These are phyloP conservation scores for Serendipita sp. DNA, from an alignment of 768 basidiomycete species.

Conservation along the genomic window DNA sequence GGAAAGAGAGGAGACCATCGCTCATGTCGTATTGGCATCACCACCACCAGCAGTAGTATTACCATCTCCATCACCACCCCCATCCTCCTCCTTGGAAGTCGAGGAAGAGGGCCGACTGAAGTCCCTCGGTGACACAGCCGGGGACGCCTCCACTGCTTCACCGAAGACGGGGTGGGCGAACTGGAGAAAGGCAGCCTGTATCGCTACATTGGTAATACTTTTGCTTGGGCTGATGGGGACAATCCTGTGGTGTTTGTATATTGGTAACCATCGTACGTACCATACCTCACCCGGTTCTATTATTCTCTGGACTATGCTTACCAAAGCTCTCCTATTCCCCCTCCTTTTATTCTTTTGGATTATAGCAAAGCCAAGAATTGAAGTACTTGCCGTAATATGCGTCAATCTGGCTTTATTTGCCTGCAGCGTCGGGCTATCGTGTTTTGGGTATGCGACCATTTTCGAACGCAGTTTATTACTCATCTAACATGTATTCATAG, in stretches of 20 bases:
- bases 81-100: no score
- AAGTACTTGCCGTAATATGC: neutral
- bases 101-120: no score
- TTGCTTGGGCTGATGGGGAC: neutral
- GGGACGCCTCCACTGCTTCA: neutral
- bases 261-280: neutral
- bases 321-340: no score
- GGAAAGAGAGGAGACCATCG: neutral
- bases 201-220: neutral
- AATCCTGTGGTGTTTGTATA: neutral
- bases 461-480: neutral
- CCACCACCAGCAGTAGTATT: neutral
- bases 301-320: neutral
- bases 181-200: neutral
- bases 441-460: neutral
- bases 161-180: neutral
- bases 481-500: neutral
- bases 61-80: neutral
- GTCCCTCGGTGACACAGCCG: no score
- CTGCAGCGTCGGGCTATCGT: neutral
- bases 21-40: neutral
- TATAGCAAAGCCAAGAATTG: neutral
- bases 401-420: neutral
- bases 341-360: no score
- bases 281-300: neutral